Evolutionary conservation across 1,139 yeast species (phyloP), one percentile per base, ranked within the genome.

Genomic region (Kodamaea sp.): DNA sequence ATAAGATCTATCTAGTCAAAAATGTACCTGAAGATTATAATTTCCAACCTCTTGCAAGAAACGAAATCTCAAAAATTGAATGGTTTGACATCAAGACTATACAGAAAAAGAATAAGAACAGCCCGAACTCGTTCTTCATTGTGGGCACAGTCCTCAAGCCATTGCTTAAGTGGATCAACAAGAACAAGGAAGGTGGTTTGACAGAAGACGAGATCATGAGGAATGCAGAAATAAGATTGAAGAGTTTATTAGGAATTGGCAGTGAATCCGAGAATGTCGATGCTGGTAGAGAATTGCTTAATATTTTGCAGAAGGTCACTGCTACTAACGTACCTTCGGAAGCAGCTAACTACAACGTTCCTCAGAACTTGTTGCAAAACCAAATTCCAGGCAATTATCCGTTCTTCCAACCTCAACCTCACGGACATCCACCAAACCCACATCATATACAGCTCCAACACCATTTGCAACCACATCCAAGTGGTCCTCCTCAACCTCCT

Each of bases 21-120:
- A 85, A 84, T 37, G 85, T 94, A 1, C 92, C 97, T 1, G 92
- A 85, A 47, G 80, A 78, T 45, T 78, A 78, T 28, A 60, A 62
- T 22, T 94, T 92, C 51, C 77, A 71, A 43, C 97, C 98, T 1
- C 69, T 76, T 40, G 96, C 88, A 2, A 76, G 96, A 51, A 86
- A 86, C 55, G 99, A 94, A 61, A 92, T 94, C 46, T 76, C 80
- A 22, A 74, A 59, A 34, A 67, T 71, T 24, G 57, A 68, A 47
- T 71, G 77, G 77, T 65, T 63, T 42, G 73, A 68, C 41, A 44
- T 70, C 24, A 68, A 64, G 45, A 23, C 50, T 9, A 50, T 70
- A 24, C 64, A 55, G 38, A 67, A 65, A 46, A 34, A 60, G 38
- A 63, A 63, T 29, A 63, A 64, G 42, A 48, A 66, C 37, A 61